Evolutionary conservation across 2,329 filamentous ascomycete genomes (phyloP).

Genomic region (Phialophora chinensis): DNA sequence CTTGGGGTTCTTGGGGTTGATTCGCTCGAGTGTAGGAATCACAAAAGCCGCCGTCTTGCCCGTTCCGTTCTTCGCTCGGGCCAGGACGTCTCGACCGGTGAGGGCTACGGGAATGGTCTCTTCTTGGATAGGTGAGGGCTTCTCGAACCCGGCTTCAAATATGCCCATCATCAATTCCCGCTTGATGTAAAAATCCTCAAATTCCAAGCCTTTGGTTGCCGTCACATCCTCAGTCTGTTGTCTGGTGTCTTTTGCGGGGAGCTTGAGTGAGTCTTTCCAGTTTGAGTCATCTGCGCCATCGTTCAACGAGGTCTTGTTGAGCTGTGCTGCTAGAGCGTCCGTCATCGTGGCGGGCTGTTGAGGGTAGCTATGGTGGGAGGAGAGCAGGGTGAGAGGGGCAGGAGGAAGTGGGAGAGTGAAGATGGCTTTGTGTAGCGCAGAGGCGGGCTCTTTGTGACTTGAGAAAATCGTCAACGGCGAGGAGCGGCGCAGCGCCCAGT

Average conservation of each 20-base stretch:
- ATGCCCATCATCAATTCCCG: constrained; percentile 97
- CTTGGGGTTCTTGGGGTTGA: constrained; percentile 95
- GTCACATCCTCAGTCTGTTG: constrained; percentile 79
- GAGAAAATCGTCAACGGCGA: neutral
- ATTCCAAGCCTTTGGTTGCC: constrained; percentile 95
- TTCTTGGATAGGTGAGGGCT: constrained; percentile 98
- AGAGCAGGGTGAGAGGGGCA: constrained; percentile 2
- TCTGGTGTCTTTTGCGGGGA: constrained; percentile 55
- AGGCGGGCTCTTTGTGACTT: neutral
- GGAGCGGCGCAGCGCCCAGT: neutral
- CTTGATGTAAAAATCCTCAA: constrained; percentile 96
- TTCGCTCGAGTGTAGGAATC: constrained; percentile 90
- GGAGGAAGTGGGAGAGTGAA: neutral
- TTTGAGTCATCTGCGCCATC: constrained; percentile 47
- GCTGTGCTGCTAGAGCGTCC: constrained; percentile 50
- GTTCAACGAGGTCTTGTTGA: constrained; percentile 53
- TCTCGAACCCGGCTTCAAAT: constrained; percentile 98
- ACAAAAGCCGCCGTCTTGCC: constrained; percentile 98
- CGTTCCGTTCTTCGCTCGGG: constrained; percentile 96
- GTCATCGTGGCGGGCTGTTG: constrained; percentile 25
- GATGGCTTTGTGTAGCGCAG: constrained; percentile 4
- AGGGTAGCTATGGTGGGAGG: constrained; percentile 1
- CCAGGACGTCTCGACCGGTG: constrained; percentile 92
- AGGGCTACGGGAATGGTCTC: constrained; percentile 97
- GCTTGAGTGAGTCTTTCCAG: constrained; percentile 55